Evolutionary conservation across 495 filamentous ascomycete species (phyloP), one percentile per base, ranked within the genome.

Genomic region (Penicillium taxi): DNA sequence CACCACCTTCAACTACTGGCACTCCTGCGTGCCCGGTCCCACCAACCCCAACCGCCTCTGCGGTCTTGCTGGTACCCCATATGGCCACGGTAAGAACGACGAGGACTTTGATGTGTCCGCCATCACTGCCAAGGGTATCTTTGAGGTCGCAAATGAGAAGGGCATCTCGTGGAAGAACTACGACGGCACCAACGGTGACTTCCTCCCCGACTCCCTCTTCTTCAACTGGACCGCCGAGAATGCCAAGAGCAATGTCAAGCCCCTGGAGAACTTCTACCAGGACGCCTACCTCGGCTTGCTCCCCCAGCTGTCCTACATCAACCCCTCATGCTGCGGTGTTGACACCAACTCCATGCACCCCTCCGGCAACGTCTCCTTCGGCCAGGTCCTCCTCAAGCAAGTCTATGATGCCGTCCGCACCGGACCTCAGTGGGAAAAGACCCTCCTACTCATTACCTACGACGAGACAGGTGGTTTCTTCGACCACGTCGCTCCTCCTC

Each of bases 271-370:
- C 45, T 65, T 65, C 52, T 67, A 61, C 61, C 53, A 61, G 13
- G 67, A 67, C 15, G 63, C 62, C 8, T 53, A 54, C 33, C 49
- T 56, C 1, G 63, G 71, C 18, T 51, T 48, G 1, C 69, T 73
- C 3, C 58, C 70, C 21, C 50, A 69, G 37, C 54, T 75, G 17
- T 66, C 65, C 35, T 75, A 71, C 52, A 53, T 75, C 57, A 73
- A 75, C 58, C 71, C 71, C 1, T 65, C 63, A 21, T 75, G 71
- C 66, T 75, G 71, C 42, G 62, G 54, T 17, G 37, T 53, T 6
- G 53, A 55, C 44, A 70, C 64, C 41, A 70, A 64, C 48, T 72
- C 66, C 34, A 67, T 72, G 59, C 71, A 75, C 53, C 71, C 71
- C 5, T 53, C 53, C 23, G 60, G 61, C 16, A 60, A 61, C 31